Evolutionary conservation across 495 filamentous ascomycete species (phyloP).

Genomic region (Thermochaetoides thermophila): DNA sequence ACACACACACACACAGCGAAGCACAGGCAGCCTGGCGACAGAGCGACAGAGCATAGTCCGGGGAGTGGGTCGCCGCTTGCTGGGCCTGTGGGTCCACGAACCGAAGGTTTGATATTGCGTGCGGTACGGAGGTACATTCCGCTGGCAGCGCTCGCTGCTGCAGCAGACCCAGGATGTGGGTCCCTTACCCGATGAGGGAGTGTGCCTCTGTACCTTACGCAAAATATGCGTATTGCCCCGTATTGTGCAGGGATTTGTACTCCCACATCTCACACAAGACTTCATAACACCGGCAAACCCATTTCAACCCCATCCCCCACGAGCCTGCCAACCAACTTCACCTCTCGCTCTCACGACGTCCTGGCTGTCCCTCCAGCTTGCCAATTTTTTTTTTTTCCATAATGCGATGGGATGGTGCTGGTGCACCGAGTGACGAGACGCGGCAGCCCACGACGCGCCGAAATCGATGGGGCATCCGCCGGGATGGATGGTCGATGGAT

Average conservation of each 20-base stretch:
- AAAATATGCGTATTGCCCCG: slow-evolving; percentile 6
- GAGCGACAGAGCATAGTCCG: too few species aligned
- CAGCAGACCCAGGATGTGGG: background rate
- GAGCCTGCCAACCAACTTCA: slow-evolving; percentile 11
- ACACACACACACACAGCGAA: too few species aligned
- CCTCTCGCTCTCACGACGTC: slow-evolving; percentile 8
- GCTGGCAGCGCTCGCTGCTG: background rate
- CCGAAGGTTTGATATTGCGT: too few species aligned
- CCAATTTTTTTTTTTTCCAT: slow-evolving; percentile 2
- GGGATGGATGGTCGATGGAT: too few species aligned
- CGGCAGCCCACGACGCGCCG: too few species aligned
- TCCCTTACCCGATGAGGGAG: background rate
- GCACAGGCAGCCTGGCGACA: too few species aligned
- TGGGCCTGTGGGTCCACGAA: too few species aligned
- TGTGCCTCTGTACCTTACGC: slow-evolving; percentile 10
- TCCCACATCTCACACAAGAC: slow-evolving; percentile 16
- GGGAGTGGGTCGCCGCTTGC: too few species aligned
- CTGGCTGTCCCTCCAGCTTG: slow-evolving; percentile 13
- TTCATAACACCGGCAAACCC: slow-evolving; percentile 16
- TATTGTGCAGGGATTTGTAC: slow-evolving; percentile 18
- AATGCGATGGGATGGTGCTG: too few species aligned
- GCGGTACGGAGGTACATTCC: too few species aligned
- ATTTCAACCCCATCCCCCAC: slow-evolving; percentile 12
- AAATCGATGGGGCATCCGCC: too few species aligned
- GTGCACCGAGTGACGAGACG: too few species aligned